Evolutionary conservation across 106 monocot genomes (phyloP), one percentile per base, ranked within the genome.

Genomic region (Chionographis japonica): DNA sequence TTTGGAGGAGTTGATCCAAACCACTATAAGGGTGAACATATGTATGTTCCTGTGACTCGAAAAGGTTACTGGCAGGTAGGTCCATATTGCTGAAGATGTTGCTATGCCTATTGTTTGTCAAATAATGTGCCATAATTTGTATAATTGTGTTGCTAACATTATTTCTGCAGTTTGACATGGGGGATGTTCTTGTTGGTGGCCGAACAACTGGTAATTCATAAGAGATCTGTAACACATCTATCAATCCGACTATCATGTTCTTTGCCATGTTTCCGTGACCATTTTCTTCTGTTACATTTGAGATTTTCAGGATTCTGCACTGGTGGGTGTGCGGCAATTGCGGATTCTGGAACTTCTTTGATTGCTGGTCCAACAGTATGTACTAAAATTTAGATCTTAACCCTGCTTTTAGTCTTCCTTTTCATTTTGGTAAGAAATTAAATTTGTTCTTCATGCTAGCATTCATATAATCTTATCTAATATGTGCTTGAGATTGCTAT

Each of bases 31-130:
- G 95, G 91, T 50, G 39, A 95, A 37, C 95, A 95, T 52, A 86
- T 82, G 8, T 95, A 95, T 66, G 95, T 95, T 2, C 95, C 95
- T 54, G 91, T 95, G 56, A 89, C 95, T 14, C 83, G 72, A 58
- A 95, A 95, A 69, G 95, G 95, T 10, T 95, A 95, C 73, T 95
- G 95, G 95, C 91, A 95, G 95, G 95, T 95, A 60, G 4, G 7
- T 20, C 3, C 15, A 18, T 42, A 14, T 59, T 52, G 9, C 46
- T 46, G 8, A 46, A 46, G 46, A 46, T 60, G 8, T 37, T 61
- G 5, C 38, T 61, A 12, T 39, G 37, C 61, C 12, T 15, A 60
- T 36, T 13, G 4, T 2, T 27, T 27, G 17, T 12, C 52, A 58
- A 2, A 41, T 70, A 15, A 35, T 58, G 17, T 4, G 3, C 4